phyloP scores from a whole-genome alignment of 352 stramenopile genomes.

The Phytopythium litorale region DNA sequence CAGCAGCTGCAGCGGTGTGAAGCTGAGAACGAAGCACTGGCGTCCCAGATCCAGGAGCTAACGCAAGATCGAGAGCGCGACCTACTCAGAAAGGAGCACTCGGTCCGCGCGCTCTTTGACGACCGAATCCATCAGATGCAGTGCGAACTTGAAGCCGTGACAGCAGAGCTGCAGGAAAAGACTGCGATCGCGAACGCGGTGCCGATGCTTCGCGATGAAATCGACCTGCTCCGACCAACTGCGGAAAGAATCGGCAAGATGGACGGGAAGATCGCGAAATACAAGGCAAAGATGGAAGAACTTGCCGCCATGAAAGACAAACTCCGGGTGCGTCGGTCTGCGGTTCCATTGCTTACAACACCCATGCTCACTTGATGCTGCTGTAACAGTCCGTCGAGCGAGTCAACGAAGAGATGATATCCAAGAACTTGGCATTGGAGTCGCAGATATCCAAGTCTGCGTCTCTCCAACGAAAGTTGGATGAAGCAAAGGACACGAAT shows the following conservation, averaged over 20 bases:
- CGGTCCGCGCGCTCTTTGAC: conserved; percentile 43
- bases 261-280: conserved; percentile 49
- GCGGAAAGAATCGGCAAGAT: conserved; percentile 45
- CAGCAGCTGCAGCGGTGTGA: conserved; percentile 19
- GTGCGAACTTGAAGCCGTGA: conserved; percentile 27
- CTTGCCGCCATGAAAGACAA: conserved; percentile 46
- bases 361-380: background rate
- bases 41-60: conserved; percentile 29
- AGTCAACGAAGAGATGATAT: conserved; percentile 48
- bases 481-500: conserved; percentile 62
- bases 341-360: too few species aligned
- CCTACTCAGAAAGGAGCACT: conserved; percentile 50
- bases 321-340: conserved; percentile 29
- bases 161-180: conserved; percentile 31
- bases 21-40: conserved; percentile 25
- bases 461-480: conserved; percentile 55
- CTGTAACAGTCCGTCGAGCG: conserved; percentile 41
- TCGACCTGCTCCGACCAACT: conserved; percentile 58
- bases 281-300: conserved; percentile 70
- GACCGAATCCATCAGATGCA: conserved; percentile 49
- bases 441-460: conserved; percentile 38
- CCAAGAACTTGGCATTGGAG: conserved; percentile 56
- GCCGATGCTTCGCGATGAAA: conserved; percentile 45
- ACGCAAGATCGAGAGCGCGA: conserved; percentile 44
- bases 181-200: conserved; percentile 30